phyloP scores from a whole-genome alignment of 495 filamentous ascomycete genomes.

The Haplographium delicatum region DNA sequence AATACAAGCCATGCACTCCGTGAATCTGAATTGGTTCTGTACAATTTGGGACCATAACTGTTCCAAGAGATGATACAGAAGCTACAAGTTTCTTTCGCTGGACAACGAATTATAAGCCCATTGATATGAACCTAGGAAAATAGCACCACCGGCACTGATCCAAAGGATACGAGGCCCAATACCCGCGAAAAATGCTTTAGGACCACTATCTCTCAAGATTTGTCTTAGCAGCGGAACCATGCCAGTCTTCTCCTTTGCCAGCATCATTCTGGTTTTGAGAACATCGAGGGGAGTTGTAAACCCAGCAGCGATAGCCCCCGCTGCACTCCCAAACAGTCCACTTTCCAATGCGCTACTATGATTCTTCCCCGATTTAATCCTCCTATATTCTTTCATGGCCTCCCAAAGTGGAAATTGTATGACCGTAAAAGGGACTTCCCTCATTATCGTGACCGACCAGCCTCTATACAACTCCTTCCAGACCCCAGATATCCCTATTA shows the following conservation, averaged over 20 bases:
- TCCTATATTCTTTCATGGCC: constrained; percentile 61
- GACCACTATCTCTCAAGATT: constrained; percentile 65
- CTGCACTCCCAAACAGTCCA: constrained; percentile 76
- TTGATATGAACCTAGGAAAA: constrained; percentile 96
- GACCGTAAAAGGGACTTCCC: constrained; percentile 95
- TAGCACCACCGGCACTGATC: constrained; percentile 89
- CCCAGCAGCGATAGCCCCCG: constrained; percentile 81
- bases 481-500: constrained; percentile 47
- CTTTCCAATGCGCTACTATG: constrained; percentile 70
- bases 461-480: constrained; percentile 85
- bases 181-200: constrained; percentile 77
- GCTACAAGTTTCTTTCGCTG: constrained; percentile 3
- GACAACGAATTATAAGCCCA: constrained; percentile 48
- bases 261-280: constrained; percentile 94
- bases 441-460: constrained; percentile 83
- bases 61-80: neutral
- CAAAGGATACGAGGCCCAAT: constrained; percentile 86
- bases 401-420: constrained; percentile 98
- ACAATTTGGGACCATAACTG: neutral
- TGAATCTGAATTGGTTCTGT: neutral
- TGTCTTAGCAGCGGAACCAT: constrained; percentile 54
- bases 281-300: constrained; percentile 93
- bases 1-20: no score
- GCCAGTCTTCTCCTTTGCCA: constrained; percentile 57
- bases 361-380: constrained; percentile 27